Evolutionary conservation across 2,329 filamentous ascomycete species (phyloP).

Genomic region (Alternaria burnsii): DNA sequence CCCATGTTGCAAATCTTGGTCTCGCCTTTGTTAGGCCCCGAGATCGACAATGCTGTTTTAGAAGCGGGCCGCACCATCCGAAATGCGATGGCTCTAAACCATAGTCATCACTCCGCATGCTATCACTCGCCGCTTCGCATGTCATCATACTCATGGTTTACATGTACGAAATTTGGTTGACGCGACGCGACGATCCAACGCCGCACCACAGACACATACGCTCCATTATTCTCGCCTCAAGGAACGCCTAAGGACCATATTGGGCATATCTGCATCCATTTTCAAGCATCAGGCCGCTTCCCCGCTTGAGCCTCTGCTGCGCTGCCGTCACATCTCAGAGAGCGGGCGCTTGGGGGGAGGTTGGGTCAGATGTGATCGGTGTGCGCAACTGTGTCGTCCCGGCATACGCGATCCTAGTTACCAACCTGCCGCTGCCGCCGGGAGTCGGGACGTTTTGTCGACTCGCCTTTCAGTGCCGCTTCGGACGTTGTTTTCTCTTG

Average conservation of each 20-base stretch:
- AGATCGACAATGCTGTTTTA: background rate
- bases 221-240: slow-evolving; percentile 22
- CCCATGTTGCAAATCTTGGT: background rate
- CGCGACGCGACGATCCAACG: slow-evolving; percentile 7
- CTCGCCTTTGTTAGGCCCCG: background rate
- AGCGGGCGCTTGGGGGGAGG: background rate
- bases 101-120: background rate
- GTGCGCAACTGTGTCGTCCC: slow-evolving; percentile 12
- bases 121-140: background rate
- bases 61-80: background rate
- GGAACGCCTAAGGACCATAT: slow-evolving; percentile 14
- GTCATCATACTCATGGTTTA: background rate
- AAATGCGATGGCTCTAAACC: background rate
- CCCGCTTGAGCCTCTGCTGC: slow-evolving; percentile 29
- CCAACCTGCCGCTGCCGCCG: background rate
- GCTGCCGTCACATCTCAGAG: background rate
- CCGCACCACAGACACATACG: slow-evolving; percentile 10
- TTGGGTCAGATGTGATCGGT: slow-evolving; percentile 22
- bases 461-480: background rate
- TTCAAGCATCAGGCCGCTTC: slow-evolving; percentile 23
- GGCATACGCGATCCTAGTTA: slow-evolving; percentile 1
- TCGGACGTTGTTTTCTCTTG: background rate
- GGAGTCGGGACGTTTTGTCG: background rate
- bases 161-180: background rate
- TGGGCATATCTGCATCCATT: slow-evolving; percentile 19